phyloP scores from a whole-genome alignment of 2,329 filamentous ascomycete species.

The Arthrinium puccinioides region DNA sequence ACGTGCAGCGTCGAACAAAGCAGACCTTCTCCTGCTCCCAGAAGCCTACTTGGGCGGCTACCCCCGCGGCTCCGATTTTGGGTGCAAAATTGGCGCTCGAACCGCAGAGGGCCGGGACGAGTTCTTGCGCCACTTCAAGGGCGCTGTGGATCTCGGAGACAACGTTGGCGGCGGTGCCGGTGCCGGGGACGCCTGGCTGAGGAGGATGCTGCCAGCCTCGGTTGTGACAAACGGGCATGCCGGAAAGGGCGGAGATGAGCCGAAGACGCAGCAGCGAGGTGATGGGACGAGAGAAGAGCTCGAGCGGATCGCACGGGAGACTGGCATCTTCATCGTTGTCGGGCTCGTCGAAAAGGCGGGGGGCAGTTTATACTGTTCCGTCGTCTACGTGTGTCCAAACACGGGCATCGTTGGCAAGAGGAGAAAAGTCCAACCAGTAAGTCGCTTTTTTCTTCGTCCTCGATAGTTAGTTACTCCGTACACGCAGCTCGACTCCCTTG shows the following conservation, averaged over 20 bases:
- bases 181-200: constrained; percentile 66
- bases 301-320: constrained; percentile 67
- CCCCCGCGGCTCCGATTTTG: constrained; percentile 74
- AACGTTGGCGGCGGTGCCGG: constrained; percentile 56
- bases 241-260: constrained; percentile 17
- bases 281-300: constrained; percentile 76
- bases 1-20: constrained; percentile 46
- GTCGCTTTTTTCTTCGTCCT: constrained; percentile 19
- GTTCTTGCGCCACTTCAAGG: constrained; percentile 72
- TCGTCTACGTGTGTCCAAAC: constrained; percentile 72
- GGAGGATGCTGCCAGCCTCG: constrained; percentile 42
- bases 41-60: constrained; percentile 92
- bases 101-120: constrained; percentile 70
- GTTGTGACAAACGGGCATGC: constrained; percentile 9
- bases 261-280: constrained; percentile 48
- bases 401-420: constrained; percentile 74
- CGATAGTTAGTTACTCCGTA: no score
- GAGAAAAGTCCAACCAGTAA: constrained; percentile 82
- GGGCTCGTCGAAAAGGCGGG: constrained; percentile 75
- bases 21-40: constrained; percentile 76
- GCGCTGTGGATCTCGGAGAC: constrained; percentile 78
- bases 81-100: constrained; percentile 65
- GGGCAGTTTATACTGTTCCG: constrained; percentile 78
- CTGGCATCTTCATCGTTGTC: constrained; percentile 74
- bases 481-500: no score